Conservation (phyloP, 345 rosid genomes). For the Litchi chinensis region DNA sequence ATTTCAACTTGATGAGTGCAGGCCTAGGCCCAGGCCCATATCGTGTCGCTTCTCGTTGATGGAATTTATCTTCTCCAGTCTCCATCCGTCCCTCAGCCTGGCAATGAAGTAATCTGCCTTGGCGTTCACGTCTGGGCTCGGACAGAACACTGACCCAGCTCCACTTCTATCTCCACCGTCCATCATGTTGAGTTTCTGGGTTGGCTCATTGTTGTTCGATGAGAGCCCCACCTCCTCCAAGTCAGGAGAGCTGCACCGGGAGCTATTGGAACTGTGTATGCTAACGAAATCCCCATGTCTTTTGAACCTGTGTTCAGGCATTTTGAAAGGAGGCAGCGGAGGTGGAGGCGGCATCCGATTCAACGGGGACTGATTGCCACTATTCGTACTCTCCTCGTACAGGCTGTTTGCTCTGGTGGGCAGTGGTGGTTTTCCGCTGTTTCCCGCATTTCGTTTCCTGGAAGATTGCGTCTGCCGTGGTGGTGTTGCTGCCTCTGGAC, state of each 20-base stretch:
- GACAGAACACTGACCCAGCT: slow-evolving; percentile 46
- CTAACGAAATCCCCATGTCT: slow-evolving; percentile 60
- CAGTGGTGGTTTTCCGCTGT: slow-evolving; percentile 62
- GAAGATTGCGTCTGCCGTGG: slow-evolving; percentile 23
- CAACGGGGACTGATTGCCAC: slow-evolving; percentile 41
- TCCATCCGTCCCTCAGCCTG: slow-evolving; percentile 73
- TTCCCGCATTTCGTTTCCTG: slow-evolving; percentile 17
- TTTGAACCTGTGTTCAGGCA: slow-evolving; percentile 45
- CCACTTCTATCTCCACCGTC: slow-evolving; percentile 36
- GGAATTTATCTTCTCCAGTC: slow-evolving; percentile 77
- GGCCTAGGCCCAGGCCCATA: slow-evolving; percentile 20
- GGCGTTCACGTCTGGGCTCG: slow-evolving; percentile 83
- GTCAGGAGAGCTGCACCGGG: slow-evolving; percentile 70
- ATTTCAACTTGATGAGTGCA: background rate
- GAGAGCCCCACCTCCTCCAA: slow-evolving; percentile 34
- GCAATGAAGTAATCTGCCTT: slow-evolving; percentile 91
- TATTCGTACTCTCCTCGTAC: slow-evolving; percentile 40
- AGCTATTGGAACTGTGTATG: slow-evolving; percentile 55
- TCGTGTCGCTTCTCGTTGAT: slow-evolving; percentile 43
- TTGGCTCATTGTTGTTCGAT: slow-evolving; percentile 16
- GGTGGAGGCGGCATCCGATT: slow-evolving; percentile 58
- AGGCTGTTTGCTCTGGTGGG: slow-evolving; percentile 41
- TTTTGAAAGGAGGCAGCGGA: slow-evolving; percentile 63
- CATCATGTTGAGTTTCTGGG: slow-evolving; percentile 25
- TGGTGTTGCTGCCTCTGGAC: slow-evolving; percentile 43